Conservation (phyloP, 2,329 filamentous ascomycete species). For the Alternaria arborescens region DNA sequence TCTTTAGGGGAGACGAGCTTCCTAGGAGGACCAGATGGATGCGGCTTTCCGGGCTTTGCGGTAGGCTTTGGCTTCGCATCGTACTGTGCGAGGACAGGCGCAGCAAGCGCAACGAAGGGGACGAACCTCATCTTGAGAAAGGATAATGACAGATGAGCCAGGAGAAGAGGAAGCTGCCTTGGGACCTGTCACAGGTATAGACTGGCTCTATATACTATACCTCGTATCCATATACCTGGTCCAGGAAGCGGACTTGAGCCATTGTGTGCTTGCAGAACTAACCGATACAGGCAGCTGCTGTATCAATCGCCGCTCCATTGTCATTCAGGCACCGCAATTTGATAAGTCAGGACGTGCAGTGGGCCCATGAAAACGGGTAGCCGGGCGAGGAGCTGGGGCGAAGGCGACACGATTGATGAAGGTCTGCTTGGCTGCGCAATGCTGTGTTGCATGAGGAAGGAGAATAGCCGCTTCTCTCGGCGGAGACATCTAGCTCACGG, state of each 20-base stretch:
- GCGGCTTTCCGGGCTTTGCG: conserved; percentile 8
- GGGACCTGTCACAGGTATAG: not conserved
- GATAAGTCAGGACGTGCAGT: conserved; percentile 11
- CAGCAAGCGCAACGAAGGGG: conserved; percentile 37
- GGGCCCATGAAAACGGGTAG: conserved; percentile 16
- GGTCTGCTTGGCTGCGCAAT: conserved; percentile 32
- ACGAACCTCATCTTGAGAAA: conserved; percentile 41
- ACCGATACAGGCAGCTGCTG: conserved; percentile 37
- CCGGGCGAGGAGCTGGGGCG: conserved; percentile 22
- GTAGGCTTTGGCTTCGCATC: conserved; percentile 15
- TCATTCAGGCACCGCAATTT: conserved; percentile 28
- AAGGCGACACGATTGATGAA: conserved; percentile 25
- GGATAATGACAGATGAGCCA: conserved; percentile 9
- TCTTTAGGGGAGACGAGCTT: conserved; percentile 30
- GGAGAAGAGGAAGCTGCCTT: conserved; percentile 20
- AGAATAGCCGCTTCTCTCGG: conserved; percentile 26
- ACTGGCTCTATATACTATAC: conserved; percentile 30
- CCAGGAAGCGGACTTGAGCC: conserved; percentile 7
- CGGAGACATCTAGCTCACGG: conserved; percentile 22
- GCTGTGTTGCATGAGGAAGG: conserved; percentile 34
- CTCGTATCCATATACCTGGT: conserved; percentile 15
- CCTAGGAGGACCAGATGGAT: not conserved
- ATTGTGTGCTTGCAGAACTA: conserved; percentile 18
- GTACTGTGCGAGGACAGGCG: conserved; percentile 29
- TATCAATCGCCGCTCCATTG: conserved; percentile 6